Conservation (phyloP, 208 protist genomes). For the Leishmania martiniquensis region DNA sequence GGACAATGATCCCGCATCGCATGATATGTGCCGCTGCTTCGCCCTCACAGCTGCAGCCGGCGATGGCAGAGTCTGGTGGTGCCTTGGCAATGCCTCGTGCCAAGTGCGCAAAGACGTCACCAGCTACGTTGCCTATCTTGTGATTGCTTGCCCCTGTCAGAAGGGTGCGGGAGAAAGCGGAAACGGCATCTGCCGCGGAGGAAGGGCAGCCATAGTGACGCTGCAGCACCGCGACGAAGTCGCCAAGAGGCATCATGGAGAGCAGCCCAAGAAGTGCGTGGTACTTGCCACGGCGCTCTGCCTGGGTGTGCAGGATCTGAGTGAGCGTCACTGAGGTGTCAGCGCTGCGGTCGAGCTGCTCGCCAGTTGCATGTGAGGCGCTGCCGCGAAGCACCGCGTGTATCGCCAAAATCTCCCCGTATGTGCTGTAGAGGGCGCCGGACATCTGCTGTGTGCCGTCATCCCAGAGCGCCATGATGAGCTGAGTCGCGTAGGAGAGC, state of each 20-base stretch:
- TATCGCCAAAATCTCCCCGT: slow-evolving; percentile 51
- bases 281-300: slow-evolving; percentile 86
- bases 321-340: slow-evolving; percentile 37
- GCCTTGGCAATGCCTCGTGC: slow-evolving; percentile 15
- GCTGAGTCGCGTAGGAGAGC: slow-evolving; percentile 58
- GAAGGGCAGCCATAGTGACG: slow-evolving; percentile 25
- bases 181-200: slow-evolving; percentile 12
- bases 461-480: slow-evolving; percentile 90
- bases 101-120: slow-evolving; percentile 76
- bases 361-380: not conserved
- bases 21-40: slow-evolving; percentile 27
- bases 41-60: not conserved
- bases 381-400: slow-evolving; percentile 10
- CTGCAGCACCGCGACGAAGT: slow-evolving; percentile 52
- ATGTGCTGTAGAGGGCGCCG: slow-evolving; percentile 84
- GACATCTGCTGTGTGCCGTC: slow-evolving; percentile 88
- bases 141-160: slow-evolving; percentile 71
- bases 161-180: slow-evolving; percentile 54
- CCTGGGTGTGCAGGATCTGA: slow-evolving; percentile 55
- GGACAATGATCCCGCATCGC: slow-evolving; percentile 47
- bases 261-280: slow-evolving; percentile 82
- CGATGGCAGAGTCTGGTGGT: not conserved
- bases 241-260: slow-evolving; percentile 40
- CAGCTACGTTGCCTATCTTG: slow-evolving; percentile 82
- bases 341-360: not conserved